Conservation (phyloP, 2,329 filamentous ascomycete genomes). For the Fusarium buharicum region DNA sequence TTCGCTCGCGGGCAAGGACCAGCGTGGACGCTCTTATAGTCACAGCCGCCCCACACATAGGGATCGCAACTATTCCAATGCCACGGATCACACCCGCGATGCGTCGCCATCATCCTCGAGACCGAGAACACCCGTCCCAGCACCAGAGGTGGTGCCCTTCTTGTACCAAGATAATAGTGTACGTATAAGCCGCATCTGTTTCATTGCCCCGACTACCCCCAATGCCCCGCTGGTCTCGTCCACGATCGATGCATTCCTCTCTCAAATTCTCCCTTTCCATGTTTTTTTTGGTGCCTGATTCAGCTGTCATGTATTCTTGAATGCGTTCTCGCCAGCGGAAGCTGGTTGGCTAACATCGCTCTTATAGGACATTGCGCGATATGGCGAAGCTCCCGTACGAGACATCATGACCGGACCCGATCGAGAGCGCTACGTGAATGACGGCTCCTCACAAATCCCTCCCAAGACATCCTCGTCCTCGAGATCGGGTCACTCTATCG, state of each 20-base stretch:
- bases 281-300: conserved; percentile 16
- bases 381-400: conserved; percentile 81
- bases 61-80: conserved; percentile 83
- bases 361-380: conserved; percentile 75
- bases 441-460: conserved; percentile 59
- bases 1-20: conserved; percentile 63
- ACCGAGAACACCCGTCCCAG: conserved; percentile 85
- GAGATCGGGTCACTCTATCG: conserved; percentile 67
- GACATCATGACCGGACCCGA: conserved; percentile 75
- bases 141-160: conserved; percentile 97
- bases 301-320: conserved; percentile 9
- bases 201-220: conserved; percentile 33
- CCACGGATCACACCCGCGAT: conserved; percentile 76
- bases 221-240: conserved; percentile 17
- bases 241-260: conserved; percentile 32
- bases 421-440: conserved; percentile 71
- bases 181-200: conserved; percentile 53
- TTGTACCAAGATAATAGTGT: conserved; percentile 85
- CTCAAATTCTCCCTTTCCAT: conserved; percentile 14
- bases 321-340: conserved; percentile 10
- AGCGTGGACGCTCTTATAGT: conserved; percentile 71
- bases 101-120: conserved; percentile 79
- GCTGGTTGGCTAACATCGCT: conserved; percentile 39
- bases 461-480: conserved; percentile 72
- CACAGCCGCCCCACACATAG: conserved; percentile 67